Base-by-base conservation (phyloP, 2,329 filamentous ascomycete species). In the Fragosphaeria purpurea region DNA sequence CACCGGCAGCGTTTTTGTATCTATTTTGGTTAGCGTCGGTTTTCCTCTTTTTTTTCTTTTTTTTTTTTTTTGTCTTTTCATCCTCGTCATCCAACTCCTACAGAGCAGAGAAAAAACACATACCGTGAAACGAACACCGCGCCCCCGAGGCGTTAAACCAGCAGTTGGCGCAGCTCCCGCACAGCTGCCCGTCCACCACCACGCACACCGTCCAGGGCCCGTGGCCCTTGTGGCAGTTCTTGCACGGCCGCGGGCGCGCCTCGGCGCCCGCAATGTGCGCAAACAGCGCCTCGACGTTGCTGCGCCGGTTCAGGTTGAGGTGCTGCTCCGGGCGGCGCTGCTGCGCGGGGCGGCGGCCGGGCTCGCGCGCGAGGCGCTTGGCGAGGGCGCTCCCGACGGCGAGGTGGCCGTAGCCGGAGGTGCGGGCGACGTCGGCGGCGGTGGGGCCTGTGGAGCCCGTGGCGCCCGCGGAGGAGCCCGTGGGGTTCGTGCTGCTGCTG, bases 81-180 rank as follows among this genome's bases (percentile, higher is more conserved):
- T 22, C 22, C 22, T 22, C 22, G 22, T 22, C 22, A 3, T 22
- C 22, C 22, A 22, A 22, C 22, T 22, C 22, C 22, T 22, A 40
- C 41, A 33, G 4, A 40, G 34, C 43, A 33, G 1, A 31, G 12
- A 12, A 11, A 39, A 7, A 37, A 41, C 5, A 1, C 34, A 61
- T 65, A 80, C 77, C 76, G 53, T 80, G 78, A 59, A 80, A 81
- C 11, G 76, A 80, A 54, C 78, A 82, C 47, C 77, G 65, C 8
- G 75, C 71, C 8, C 77, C 77, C 47, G 76, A 79, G 7, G 77
- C 77, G 51, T 82, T 82, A 62, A 77, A 81, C 77, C 78, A 81
- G 60, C 78, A 82, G 59, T 82, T 82, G 51, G 77, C 73, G 55
- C 78, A 82, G 58, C 75, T 79, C 8, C 78, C 77, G 52, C 75